phyloP scores from a whole-genome alignment of 768 basidiomycete genomes.

The Lactarius hengduanensis region DNA sequence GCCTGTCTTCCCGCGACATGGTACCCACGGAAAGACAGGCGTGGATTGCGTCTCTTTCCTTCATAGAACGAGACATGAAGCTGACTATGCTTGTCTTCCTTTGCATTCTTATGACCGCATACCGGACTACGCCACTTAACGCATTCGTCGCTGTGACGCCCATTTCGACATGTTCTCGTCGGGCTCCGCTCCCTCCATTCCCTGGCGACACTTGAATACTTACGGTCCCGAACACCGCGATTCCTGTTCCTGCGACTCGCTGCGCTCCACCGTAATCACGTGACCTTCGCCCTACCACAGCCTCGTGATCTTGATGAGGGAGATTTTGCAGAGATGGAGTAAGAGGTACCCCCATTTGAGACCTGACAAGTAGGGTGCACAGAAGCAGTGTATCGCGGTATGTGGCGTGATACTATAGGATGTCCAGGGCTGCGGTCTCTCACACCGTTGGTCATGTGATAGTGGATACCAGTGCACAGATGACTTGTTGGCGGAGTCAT shows the following conservation, averaged over 20 bases:
- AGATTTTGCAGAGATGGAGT: conserved; percentile 79
- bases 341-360: conserved; percentile 4
- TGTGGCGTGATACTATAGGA: not conserved
- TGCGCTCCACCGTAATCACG: not conserved
- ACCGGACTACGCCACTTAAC: conserved; percentile 21
- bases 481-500: not conserved
- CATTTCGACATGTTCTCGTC: conserved; percentile 10
- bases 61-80: conserved; percentile 17
- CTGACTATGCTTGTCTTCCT: conserved; percentile 18
- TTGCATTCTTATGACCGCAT: conserved; percentile 19
- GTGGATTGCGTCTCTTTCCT: conserved; percentile 18
- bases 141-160: conserved; percentile 16
- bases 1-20: conserved; percentile 12
- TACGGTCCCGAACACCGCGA: not conserved
- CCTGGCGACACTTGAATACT: conserved; percentile 1
- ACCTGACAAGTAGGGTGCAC: conserved; percentile 3
- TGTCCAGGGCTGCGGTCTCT: not conserved
- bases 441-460: conserved; percentile 10
- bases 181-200: conserved; percentile 4
- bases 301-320: conserved; percentile 93
- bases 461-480: not conserved
- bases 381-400: conserved; percentile 1
- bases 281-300: conserved; percentile 39
- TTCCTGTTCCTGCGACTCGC: not conserved
- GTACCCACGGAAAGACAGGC: conserved; percentile 9